Conservation (phyloP, 2,329 filamentous ascomycete genomes). For the Penicillium sp. region DNA sequence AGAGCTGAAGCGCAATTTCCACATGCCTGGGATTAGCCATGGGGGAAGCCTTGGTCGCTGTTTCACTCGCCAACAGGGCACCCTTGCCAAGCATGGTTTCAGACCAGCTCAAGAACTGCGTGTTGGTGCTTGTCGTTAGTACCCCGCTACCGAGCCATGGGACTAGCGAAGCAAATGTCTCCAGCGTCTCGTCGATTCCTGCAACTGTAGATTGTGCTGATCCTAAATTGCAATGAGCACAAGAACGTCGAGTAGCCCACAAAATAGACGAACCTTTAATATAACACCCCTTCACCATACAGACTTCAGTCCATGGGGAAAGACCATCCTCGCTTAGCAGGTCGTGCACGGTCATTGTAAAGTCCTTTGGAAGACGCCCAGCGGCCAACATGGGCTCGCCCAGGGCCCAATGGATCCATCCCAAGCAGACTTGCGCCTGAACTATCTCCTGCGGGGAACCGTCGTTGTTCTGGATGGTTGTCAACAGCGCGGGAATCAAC, state of each 20-base stretch:
- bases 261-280: conserved; percentile 58
- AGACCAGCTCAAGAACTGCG: conserved; percentile 70
- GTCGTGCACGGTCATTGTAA: conserved; percentile 52
- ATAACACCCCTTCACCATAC: conserved; percentile 71
- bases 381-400: conserved; percentile 62
- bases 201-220: conserved; percentile 44
- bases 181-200: conserved; percentile 54
- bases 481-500: conserved; percentile 38
- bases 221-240: conserved; percentile 31
- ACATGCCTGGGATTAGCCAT: conserved; percentile 25
- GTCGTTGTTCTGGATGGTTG: conserved; percentile 56
- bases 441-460: conserved; percentile 54
- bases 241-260: conserved; percentile 1
- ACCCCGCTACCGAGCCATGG: conserved; percentile 51
- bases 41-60: conserved; percentile 32
- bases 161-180: conserved; percentile 61
- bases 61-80: conserved; percentile 61
- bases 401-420: conserved; percentile 76
- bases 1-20: conserved; percentile 44
- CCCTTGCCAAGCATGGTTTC: conserved; percentile 71
- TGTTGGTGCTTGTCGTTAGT: conserved; percentile 45
- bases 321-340: conserved; percentile 50
- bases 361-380: conserved; percentile 58
- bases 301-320: conserved; percentile 75
- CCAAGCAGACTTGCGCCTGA: conserved; percentile 76